These are phyloP conservation scores for Colletotrichum euphorbiae DNA, from an alignment of 2,329 filamentous ascomycete species.

Conservation along the genomic window DNA sequence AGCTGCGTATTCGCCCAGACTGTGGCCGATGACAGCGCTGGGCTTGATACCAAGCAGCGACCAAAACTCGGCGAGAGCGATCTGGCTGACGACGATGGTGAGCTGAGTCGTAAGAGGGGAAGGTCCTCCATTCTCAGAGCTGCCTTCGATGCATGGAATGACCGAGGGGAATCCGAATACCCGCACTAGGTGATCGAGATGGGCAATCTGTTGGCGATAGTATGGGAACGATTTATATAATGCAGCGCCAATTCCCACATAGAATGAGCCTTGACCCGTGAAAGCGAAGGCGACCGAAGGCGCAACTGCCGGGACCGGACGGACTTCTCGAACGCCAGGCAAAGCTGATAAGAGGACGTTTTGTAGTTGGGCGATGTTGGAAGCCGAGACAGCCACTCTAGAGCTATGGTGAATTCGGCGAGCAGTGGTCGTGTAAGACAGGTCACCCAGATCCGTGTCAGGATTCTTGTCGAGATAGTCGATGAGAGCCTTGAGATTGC, in stretches of 20 bases:
- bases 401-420: conserved; percentile 63
- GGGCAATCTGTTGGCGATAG: conserved; percentile 53
- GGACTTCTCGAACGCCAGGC: not conserved
- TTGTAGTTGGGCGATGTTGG: conserved; percentile 44
- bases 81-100: conserved; percentile 64
- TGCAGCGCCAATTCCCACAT: conserved; percentile 61
- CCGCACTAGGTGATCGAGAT: conserved; percentile 60
- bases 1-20: conserved; percentile 79
- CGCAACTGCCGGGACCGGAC: not conserved
- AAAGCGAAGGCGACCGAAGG: conserved; percentile 60
- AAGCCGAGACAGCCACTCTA: conserved; percentile 56
- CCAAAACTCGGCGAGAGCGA: conserved; percentile 68
- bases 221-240: conserved; percentile 63
- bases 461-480: conserved; percentile 58
- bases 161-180: conserved; percentile 47
- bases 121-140: not conserved
- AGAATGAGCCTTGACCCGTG: conserved; percentile 67
- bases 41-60: conserved; percentile 65
- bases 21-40: conserved; percentile 69
- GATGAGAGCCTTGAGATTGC: conserved; percentile 67
- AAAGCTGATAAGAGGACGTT: not conserved
- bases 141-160: not conserved
- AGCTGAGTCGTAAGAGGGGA: conserved; percentile 50
- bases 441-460: conserved; percentile 62
- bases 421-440: conserved; percentile 77